A percentile compares a stretch with the other conserved stretches of the same genome.
These are phyloP conservation scores for Rutstroemia sp. DNA, from an alignment of 2,329 filamentous ascomycete genomes.

Conservation along the genomic window DNA sequence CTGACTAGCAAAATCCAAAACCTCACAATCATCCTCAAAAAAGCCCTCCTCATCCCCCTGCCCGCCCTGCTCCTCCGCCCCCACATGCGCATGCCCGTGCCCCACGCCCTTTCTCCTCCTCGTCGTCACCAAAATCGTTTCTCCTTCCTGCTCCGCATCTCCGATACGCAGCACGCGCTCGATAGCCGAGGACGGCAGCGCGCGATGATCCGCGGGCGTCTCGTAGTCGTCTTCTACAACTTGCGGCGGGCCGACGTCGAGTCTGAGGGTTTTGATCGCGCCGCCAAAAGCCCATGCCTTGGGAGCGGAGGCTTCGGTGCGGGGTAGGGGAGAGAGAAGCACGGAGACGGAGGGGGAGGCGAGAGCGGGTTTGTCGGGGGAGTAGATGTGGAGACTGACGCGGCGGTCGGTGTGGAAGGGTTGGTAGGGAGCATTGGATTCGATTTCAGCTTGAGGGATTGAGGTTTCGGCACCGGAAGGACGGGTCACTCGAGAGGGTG, in stretches of 20 bases:
- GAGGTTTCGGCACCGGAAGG: conserved; percentile 46
- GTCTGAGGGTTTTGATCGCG: conserved; percentile 40
- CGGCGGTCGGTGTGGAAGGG: conserved; percentile 90
- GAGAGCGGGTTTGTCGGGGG: conserved; percentile 9
- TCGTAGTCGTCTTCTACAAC: conserved; percentile 46
- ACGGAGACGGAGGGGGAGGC: conserved; percentile 23
- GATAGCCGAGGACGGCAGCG: conserved; percentile 56
- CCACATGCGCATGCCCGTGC: conserved; percentile 32
- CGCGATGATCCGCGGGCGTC: conserved; percentile 42
- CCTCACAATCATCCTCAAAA: conserved; percentile 89
- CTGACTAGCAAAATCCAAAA: conserved; percentile 78
- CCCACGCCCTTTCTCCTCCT: conserved; percentile 54
- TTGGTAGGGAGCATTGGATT: conserved; percentile 91
- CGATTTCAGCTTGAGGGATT: conserved; percentile 77
- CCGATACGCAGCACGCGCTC: conserved; percentile 52
- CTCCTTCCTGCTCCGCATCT: conserved; percentile 42
- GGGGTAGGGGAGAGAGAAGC: conserved; percentile 21
- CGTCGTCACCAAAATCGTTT: conserved; percentile 78
- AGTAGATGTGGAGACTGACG: conserved; percentile 68
- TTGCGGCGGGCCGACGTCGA: conserved; percentile 44
- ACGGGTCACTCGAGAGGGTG: conserved; percentile 30
- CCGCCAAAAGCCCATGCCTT: conserved; percentile 55
- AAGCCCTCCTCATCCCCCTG: conserved; percentile 66
- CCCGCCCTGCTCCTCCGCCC: neutral
- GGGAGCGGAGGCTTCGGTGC: conserved; percentile 6